Percentiles rank a stretch among this genome's conserved stretches.
phyloP scores from a whole-genome alignment of 2,329 filamentous ascomycete species.

The Aspergillus intermedius region DNA sequence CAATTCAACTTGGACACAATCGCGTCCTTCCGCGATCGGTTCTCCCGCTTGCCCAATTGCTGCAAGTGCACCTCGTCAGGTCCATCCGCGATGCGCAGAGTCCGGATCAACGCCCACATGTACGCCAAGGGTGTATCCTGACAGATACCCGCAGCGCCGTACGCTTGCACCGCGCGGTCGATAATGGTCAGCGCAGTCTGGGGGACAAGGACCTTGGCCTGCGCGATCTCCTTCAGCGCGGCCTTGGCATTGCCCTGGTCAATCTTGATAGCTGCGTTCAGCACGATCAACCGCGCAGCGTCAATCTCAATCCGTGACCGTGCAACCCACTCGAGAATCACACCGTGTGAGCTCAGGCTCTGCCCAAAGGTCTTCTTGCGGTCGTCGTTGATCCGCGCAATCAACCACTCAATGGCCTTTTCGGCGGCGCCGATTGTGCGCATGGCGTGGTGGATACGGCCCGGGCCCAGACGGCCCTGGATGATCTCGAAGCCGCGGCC shows the following conservation, averaged over 20 bases:
- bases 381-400: conserved; percentile 88
- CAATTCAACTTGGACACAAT: conserved; percentile 36
- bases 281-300: conserved; percentile 76
- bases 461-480: conserved; percentile 89
- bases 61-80: conserved; percentile 89
- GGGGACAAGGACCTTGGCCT: conserved; percentile 90
- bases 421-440: conserved; percentile 86
- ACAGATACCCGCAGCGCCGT: conserved; percentile 81
- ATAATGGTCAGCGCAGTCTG: conserved; percentile 77
- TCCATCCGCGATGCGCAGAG: conserved; percentile 80
- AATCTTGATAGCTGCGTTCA: conserved; percentile 94
- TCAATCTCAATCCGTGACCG: conserved; percentile 91
- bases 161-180: conserved; percentile 88
- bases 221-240: conserved; percentile 85
- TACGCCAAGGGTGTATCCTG: conserved; percentile 89
- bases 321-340: conserved; percentile 92
- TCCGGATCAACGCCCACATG: conserved; percentile 75
- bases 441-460: conserved; percentile 98
- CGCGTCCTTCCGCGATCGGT: conserved; percentile 43
- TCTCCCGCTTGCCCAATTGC: conserved; percentile 51
- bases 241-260: conserved; percentile 83
- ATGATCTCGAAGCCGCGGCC: conserved; percentile 97
- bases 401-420: conserved; percentile 86
- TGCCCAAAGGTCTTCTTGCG: conserved; percentile 88
- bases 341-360: conserved; percentile 77